These are phyloP conservation scores for Begonia fuchsioides DNA, from an alignment of 306 rosid genomes.

Conservation along the genomic window DNA sequence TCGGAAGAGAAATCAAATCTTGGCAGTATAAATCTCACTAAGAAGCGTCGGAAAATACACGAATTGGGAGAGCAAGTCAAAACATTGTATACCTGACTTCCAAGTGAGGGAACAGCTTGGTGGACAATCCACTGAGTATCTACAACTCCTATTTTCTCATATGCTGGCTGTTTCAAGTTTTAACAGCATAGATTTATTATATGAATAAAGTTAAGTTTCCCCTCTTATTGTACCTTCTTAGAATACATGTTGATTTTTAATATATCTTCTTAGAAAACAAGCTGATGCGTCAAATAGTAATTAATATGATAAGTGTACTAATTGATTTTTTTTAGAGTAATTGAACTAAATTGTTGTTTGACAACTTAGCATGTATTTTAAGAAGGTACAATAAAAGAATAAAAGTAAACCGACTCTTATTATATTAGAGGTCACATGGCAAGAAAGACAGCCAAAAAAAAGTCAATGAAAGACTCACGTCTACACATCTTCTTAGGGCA, in stretches of 20 bases:
- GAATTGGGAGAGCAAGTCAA: not conserved
- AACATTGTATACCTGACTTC: conserved; percentile 56
- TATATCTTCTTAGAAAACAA: too few species aligned
- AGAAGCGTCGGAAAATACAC: not conserved
- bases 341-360: too few species aligned
- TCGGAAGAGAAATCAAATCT: not conserved
- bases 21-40: not conserved
- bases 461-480: conserved; percentile 29
- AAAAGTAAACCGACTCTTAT: too few species aligned
- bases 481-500: conserved; percentile 87
- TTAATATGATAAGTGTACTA: too few species aligned
- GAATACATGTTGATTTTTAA: too few species aligned
- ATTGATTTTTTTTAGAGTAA: too few species aligned
- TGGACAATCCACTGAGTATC: conserved; percentile 96
- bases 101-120: conserved; percentile 84
- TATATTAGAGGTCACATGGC: conserved; percentile 5
- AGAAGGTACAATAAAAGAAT: too few species aligned
- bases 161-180: conserved; percentile 92
- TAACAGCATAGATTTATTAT: not conserved
- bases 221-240: too few species aligned
- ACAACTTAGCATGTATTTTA: too few species aligned
- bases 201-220: too few species aligned
- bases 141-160: conserved; percentile 96
- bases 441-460: not conserved
- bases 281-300: too few species aligned